phyloP scores from a whole-genome alignment of 345 rosid species.

The Hirschfeldia incana region DNA sequence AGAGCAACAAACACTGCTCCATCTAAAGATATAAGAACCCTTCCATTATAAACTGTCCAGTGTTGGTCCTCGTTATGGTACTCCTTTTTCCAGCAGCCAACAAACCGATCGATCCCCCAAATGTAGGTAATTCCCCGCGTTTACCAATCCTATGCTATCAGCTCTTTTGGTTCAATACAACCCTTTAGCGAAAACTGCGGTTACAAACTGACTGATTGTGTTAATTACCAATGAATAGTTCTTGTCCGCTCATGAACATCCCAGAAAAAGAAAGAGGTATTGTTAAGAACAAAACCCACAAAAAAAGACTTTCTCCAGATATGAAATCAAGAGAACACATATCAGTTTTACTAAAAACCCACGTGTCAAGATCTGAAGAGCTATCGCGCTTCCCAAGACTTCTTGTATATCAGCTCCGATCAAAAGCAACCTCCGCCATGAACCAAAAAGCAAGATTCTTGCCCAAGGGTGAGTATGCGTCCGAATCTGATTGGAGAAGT shows the following conservation, averaged over 20 bases:
- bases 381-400: conserved; percentile 93
- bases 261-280: conserved; percentile 84
- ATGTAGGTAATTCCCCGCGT: conserved; percentile 84
- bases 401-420: conserved; percentile 96
- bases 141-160: conserved; percentile 67
- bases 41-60: conserved; percentile 97
- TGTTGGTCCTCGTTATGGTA: conserved; percentile 91
- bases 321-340: conserved; percentile 46
- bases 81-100: conserved; percentile 97
- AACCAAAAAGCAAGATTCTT: conserved; percentile 49
- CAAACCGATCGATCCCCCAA: conserved; percentile 78
- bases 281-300: conserved; percentile 57
- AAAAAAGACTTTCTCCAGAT: conserved; percentile 68
- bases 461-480: too few relatives aligned
- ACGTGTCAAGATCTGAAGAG: conserved; percentile 79
- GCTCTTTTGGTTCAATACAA: conserved; percentile 78
- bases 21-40: conserved; percentile 84
- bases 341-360: conserved; percentile 51
- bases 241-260: conserved; percentile 77
- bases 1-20: conserved; percentile 65
- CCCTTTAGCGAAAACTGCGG: conserved; percentile 87
- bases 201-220: conserved; percentile 84
- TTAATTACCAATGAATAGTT: conserved; percentile 66
- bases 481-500: too few relatives aligned
- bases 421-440: conserved; percentile 88